A percentile compares a stretch with the other conserved stretches of the same genome.
Conservation (phyloP, 176 grass and related monocot genomes). For the Triticum monococcum region DNA sequence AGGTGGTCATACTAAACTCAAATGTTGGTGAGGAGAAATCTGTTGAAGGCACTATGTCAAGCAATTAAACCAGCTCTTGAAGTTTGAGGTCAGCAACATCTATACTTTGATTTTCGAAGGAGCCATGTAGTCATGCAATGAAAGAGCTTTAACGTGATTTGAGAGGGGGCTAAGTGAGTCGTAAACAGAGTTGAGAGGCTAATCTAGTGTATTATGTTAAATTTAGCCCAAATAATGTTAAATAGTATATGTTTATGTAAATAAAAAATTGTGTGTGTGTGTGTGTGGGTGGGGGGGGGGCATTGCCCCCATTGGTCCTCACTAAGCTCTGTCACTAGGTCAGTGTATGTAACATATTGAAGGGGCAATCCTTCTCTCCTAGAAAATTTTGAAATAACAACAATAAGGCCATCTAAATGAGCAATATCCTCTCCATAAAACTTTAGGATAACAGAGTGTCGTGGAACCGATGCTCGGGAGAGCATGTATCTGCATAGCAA, state of each 20-base stretch:
- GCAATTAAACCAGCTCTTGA: slow-evolving; percentile 83
- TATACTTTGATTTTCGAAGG: neutral
- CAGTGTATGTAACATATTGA: slow-evolving; percentile 58
- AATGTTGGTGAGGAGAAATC: slow-evolving; percentile 30
- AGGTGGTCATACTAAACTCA: slow-evolving; percentile 13
- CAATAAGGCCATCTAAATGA: slow-evolving; percentile 66
- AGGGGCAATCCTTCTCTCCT: slow-evolving; percentile 75
- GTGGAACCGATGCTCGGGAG: slow-evolving; percentile 79
- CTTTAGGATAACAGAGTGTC: slow-evolving; percentile 85
- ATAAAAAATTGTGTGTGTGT: too few relatives aligned
- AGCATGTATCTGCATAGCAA: slow-evolving; percentile 78
- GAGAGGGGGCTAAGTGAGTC: too few relatives aligned
- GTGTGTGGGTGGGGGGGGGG: too few relatives aligned
- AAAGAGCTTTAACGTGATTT: too few relatives aligned
- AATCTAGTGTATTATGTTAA: too few relatives aligned
- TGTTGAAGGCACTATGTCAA: slow-evolving; percentile 37
- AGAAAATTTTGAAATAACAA: slow-evolving; percentile 70
- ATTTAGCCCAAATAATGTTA: too few relatives aligned
- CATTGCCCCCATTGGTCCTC: too few relatives aligned
- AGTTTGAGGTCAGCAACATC: slow-evolving; percentile 79
- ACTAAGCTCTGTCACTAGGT: too few relatives aligned
- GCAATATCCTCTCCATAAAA: slow-evolving; percentile 71
- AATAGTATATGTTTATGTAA: too few relatives aligned
- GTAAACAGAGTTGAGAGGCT: too few relatives aligned
- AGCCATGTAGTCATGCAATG: too few relatives aligned